Evolutionary conservation across 495 filamentous ascomycete genomes (phyloP).

Genomic region (Aspergillus campestris): DNA sequence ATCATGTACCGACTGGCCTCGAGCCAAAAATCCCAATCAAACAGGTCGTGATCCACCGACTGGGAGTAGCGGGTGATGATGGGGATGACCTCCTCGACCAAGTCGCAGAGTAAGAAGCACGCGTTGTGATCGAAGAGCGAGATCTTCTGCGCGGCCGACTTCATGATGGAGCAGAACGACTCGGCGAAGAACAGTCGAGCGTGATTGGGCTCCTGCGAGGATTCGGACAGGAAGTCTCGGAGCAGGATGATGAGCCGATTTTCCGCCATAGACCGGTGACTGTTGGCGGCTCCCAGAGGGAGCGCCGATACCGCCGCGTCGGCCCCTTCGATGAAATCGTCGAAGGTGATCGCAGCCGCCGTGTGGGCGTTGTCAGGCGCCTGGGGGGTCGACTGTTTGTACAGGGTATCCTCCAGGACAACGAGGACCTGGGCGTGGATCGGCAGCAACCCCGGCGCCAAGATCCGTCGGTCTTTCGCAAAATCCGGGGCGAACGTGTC

Average conservation of each 20-base stretch:
- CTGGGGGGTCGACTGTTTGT: constrained; percentile 52
- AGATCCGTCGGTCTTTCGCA: constrained; percentile 52
- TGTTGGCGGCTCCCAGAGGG: constrained; percentile 57
- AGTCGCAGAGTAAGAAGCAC: constrained; percentile 88
- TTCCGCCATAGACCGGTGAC: constrained; percentile 77
- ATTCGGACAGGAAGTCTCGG: constrained; percentile 72
- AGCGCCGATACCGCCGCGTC: constrained; percentile 64
- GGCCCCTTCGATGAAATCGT: constrained; percentile 62
- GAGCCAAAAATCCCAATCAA: constrained; percentile 89
- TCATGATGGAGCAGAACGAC: constrained; percentile 65
- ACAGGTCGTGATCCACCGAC: constrained; percentile 32
- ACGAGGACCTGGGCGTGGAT: constrained; percentile 80
- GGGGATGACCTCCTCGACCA: constrained; percentile 70
- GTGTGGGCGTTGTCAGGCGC: constrained; percentile 42
- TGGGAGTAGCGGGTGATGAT: constrained; percentile 52
- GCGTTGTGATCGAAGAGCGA: constrained; percentile 81
- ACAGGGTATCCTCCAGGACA: constrained; percentile 77
- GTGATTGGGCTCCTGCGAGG: constrained; percentile 44
- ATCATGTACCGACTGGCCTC: constrained; percentile 76
- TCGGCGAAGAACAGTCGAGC: constrained; percentile 69
- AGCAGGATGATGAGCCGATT: constrained; percentile 83
- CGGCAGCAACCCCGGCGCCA: constrained; percentile 71
- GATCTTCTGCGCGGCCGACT: constrained; percentile 62
- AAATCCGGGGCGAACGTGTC: constrained; percentile 66
- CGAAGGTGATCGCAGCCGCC: constrained; percentile 59